Percentiles rank a stretch among this genome's conserved stretches.
phyloP scores from a whole-genome alignment of 192 early-diverging fungal species.

The Coemansia sp. region DNA sequence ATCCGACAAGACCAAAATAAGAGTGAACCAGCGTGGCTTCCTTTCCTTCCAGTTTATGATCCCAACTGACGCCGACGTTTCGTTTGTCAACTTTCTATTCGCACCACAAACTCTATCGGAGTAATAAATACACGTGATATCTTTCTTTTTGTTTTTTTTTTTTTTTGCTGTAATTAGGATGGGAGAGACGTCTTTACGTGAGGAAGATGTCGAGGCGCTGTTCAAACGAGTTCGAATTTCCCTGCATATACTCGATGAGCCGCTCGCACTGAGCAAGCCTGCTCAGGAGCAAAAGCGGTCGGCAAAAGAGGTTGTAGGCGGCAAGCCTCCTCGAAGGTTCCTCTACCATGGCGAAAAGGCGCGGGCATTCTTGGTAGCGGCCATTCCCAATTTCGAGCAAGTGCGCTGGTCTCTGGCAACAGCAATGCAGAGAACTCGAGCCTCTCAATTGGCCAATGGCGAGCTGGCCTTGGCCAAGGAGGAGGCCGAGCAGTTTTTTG shows the following conservation, averaged over 20 bases:
- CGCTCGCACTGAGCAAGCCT: neutral
- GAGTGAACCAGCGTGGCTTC: constrained; percentile 56
- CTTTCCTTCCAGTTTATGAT: constrained; percentile 59
- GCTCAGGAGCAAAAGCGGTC: constrained; percentile 11
- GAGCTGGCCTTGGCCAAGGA: constrained; percentile 24
- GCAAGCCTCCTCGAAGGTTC: constrained; percentile 17
- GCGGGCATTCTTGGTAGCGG: constrained; percentile 25
- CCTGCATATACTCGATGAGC: constrained; percentile 30
- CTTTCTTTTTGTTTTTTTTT: neutral
- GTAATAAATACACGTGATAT: constrained; percentile 4
- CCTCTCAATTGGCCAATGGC: constrained; percentile 8
- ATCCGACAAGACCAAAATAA: constrained; percentile 56
- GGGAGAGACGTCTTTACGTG: neutral
- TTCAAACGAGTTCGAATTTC: constrained; percentile 32
- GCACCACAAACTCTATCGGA: constrained; percentile 36
- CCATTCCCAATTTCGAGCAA: constrained; percentile 42
- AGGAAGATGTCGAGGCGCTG: constrained; percentile 26
- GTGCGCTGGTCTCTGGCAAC: constrained; percentile 31
- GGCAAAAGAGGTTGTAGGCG: constrained; percentile 21
- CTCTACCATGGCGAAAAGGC: constrained; percentile 32
- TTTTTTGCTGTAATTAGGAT: neutral
- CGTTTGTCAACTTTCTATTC: constrained; percentile 51
- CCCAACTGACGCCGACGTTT: constrained; percentile 44
- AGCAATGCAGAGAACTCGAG: constrained; percentile 25
- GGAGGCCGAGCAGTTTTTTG: constrained; percentile 29